These are phyloP conservation scores for Penicillium sp. DNA, from an alignment of 2,329 filamentous ascomycete genomes.

Conservation along the genomic window DNA sequence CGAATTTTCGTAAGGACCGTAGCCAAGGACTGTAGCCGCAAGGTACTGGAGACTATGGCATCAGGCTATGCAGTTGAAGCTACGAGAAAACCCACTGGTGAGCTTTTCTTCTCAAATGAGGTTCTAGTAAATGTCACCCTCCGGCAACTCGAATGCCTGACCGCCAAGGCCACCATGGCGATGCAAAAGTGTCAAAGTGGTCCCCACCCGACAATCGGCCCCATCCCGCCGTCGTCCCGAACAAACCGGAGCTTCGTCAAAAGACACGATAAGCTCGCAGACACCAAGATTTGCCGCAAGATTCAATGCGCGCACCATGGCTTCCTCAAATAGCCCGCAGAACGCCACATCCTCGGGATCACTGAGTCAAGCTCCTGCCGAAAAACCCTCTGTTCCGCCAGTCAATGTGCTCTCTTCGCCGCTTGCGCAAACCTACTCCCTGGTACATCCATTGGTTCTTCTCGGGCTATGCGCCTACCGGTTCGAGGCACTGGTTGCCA, in stretches of 20 bases:
- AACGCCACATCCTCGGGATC: constrained; percentile 5
- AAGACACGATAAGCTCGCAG: background rate
- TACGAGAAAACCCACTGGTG: no score
- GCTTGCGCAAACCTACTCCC: constrained; percentile 52
- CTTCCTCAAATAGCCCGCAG: constrained; percentile 9
- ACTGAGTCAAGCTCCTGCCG: constrained; percentile 11
- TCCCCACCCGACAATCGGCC: background rate
- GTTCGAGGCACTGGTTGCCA: constrained; percentile 62
- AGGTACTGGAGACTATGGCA: no score
- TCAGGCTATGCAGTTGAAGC: no score
- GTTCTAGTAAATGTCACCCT: no score
- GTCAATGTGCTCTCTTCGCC: constrained; percentile 44
- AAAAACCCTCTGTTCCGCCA: constrained; percentile 33
- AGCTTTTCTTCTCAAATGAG: no score
- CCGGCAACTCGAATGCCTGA: background rate
- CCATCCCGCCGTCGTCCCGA: constrained; percentile 6
- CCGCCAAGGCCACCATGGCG: background rate
- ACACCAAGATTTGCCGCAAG: background rate
- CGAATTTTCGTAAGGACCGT: no score
- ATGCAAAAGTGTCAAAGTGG: constrained; percentile 10
- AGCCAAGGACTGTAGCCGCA: no score
- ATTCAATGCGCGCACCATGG: constrained; percentile 14
- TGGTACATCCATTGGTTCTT: constrained; percentile 63
- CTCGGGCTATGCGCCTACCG: constrained; percentile 57
- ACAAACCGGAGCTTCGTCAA: constrained; percentile 11